Evolutionary conservation across 2,329 filamentous ascomycete genomes (phyloP), one percentile per base, ranked within the genome.

Genomic region (Alternaria ethzedia): DNA sequence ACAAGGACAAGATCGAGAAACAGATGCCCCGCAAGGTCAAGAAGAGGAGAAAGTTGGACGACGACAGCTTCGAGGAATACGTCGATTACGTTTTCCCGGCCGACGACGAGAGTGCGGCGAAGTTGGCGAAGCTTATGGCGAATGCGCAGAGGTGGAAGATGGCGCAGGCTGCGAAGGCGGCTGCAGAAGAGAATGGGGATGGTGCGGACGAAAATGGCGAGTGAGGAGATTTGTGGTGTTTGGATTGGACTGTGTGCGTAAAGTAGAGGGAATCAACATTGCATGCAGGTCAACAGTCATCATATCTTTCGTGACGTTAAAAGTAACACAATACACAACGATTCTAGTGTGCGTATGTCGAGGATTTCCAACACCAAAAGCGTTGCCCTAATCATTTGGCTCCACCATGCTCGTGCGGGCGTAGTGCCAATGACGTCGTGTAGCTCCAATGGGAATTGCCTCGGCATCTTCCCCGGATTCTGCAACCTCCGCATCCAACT

Each of bases 11-110:
- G 75, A 91, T 99, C 67, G 90, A 96, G 81, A 92, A 90, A 79
- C 93, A 97, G 84, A 97, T 98, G 94, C 96, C 96, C 32, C 88
- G 94, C 69, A 90, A 90, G 82, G 92, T 93, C 76, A 98, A 97
- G 89, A 95, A 96, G 86, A 87, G 93, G 75, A 90, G 96, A 80
- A 93, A 90, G 86, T 82, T 97, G 79, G 94, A 97, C 78, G 95
- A 97, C 81, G 94, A 96, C 79, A 90, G 89, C 41, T 97, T 93
- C 83, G 94, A 99, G 85, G 96, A 99, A 83, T 98, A 97, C 80
- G 88, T 96, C 82, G 96, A 98, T 80, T 98, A 97, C 74, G 88
- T 99, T 32, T 99, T 99, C 88, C 96, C 96, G 1, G 94, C 93
- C 5, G 96, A 98, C 83, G 94, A 97, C 79, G 89, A 93, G 82